phyloP scores from a whole-genome alignment of 108 stramenopile species.

The Cyclotella kingstonii region DNA sequence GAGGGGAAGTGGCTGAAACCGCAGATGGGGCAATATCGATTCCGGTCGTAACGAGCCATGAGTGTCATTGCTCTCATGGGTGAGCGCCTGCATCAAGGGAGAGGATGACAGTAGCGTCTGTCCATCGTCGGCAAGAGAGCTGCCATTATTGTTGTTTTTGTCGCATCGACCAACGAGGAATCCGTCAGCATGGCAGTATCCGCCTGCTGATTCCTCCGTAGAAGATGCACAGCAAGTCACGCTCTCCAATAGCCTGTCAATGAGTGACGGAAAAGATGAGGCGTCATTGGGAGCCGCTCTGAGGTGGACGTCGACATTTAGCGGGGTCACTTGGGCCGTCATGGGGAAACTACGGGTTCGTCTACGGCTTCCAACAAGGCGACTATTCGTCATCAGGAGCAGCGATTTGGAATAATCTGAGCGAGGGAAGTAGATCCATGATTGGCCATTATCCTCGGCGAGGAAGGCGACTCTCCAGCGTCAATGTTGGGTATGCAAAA shows the following conservation, averaged over 20 bases:
- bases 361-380: no score
- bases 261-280: not conserved
- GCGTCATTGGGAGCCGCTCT: no score
- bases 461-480: no score
- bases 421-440: no score
- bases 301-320: not conserved
- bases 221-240: conserved; percentile 1
- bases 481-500: no score
- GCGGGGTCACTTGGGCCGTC: not conserved
- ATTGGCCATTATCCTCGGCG: no score
- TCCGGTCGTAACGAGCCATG: not conserved
- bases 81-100: no score
- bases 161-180: not conserved
- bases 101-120: no score
- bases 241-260: not conserved
- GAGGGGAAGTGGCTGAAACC: conserved; percentile 31
- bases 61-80: not conserved
- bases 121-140: no score
- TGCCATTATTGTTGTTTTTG: not conserved
- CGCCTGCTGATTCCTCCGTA: not conserved
- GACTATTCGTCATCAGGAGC: no score
- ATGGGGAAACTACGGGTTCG: no score
- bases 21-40: conserved; percentile 28
- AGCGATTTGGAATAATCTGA: no score
- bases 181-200: not conserved